Base-by-base conservation (phyloP, 2,329 filamentous ascomycete species). In the Didymella arachidicola region DNA sequence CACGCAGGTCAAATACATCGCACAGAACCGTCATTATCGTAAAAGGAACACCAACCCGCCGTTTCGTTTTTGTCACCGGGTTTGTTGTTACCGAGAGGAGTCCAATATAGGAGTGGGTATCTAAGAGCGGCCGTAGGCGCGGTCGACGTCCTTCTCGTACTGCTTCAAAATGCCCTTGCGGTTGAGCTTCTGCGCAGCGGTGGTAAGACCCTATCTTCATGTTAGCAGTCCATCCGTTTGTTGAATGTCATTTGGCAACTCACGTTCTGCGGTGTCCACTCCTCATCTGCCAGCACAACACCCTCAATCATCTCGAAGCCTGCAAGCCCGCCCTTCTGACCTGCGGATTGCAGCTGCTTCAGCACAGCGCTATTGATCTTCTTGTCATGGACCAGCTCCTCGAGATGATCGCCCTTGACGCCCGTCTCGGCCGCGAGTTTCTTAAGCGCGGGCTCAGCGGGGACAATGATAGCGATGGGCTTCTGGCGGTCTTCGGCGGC, bases 201-300 rank as follows among this genome's bases (percentile, higher is more conserved):
- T 84, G 4, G 80, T 80, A 32, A 84, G 74, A 41, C 78, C 78
- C 81, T 83, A 44, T 18, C 11, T 27, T 4, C 1, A 11, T 22
- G 18, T 55, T 25, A 55, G 53, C 34, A 19, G 10, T 19, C n/a
- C 3, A 3, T 39, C 6, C 4, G 14, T 19, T 25, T 16, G 8
- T 18, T 4, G 16, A 2, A 18, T 36, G 6, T n/a, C n/a, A n/a
- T 22, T 41, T 10, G 38, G 11, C 10, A 22, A 25, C 90, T 88
- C 81, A 94, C 91, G 73, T 88, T 95, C 59, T 87, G 84, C 52
- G 92, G 90, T 54, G 89, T 94, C 92, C 92, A 96, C 77, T 96
- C 92, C 73, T 94, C 92, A 64, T 94, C 90, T 0, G 89, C 87
- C 56, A 96, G 77, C 26, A 94, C 90, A 19, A 94, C 88, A 49